phyloP scores from a whole-genome alignment of 1,284 basidiomycete species.

The Sporisorium graminicola region DNA sequence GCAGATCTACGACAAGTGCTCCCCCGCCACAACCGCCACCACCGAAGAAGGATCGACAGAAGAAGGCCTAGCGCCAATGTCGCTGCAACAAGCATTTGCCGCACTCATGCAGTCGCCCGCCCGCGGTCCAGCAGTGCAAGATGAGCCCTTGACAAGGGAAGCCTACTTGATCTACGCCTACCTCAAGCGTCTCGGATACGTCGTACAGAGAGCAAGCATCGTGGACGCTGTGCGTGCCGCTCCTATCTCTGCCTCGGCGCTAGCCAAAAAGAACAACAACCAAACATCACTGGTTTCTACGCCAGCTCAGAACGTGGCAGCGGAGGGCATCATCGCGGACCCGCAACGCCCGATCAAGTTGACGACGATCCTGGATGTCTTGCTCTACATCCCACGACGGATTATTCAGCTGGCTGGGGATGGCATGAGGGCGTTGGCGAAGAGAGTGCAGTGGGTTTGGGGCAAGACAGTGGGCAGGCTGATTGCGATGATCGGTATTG shows the following conservation, averaged over 20 bases:
- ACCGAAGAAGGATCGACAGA: constrained; percentile 52
- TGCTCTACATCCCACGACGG: constrained; percentile 50
- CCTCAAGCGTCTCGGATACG: constrained; percentile 89
- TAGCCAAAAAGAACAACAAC: constrained; percentile 20
- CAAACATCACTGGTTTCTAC: not conserved
- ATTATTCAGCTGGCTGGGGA: constrained; percentile 33
- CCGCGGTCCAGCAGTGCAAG: constrained; percentile 71
- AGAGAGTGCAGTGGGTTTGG: constrained; percentile 2
- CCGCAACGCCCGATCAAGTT: constrained; percentile 49
- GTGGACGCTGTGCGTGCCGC: constrained; percentile 49
- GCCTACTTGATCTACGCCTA: constrained; percentile 93
- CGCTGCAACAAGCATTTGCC: constrained; percentile 87
- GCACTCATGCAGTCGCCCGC: constrained; percentile 76
- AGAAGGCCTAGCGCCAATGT: constrained; percentile 77
- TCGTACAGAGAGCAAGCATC: constrained; percentile 78
- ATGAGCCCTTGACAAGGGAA: constrained; percentile 80
- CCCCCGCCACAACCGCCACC: not conserved
- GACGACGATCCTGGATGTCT: constrained; percentile 49
- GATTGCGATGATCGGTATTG: not conserved
- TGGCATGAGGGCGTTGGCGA: constrained; percentile 4
- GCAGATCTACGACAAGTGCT: constrained; percentile 30
- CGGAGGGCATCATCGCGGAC: constrained; percentile 50
- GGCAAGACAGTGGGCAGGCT: constrained; percentile 4
- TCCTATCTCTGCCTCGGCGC: constrained; percentile 14
- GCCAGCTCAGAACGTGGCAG: not conserved